These are phyloP conservation scores for Diaporthe longicolla DNA, from an alignment of 2,329 filamentous ascomycete species.

Conservation along the genomic window DNA sequence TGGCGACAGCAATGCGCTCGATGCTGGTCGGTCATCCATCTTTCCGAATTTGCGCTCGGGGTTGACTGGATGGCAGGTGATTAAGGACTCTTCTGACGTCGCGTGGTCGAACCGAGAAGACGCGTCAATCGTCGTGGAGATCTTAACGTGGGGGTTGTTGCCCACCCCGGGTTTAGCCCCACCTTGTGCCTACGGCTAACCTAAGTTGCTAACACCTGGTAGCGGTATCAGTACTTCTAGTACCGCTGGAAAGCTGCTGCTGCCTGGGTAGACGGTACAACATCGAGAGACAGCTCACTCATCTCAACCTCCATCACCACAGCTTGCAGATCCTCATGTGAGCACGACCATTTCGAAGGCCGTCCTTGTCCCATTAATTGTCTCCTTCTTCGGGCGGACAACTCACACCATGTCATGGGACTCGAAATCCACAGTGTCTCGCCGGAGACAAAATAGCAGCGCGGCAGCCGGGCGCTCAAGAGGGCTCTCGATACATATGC, in stretches of 20 bases:
- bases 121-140: constrained; percentile 27
- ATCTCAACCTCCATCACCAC: not conserved
- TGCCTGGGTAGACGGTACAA: not conserved
- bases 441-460: constrained; percentile 64
- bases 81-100: not conserved
- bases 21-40: constrained; percentile 43
- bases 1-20: constrained; percentile 54
- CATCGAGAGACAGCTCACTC: constrained; percentile 33
- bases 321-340: not conserved
- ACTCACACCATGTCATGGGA: constrained; percentile 56
- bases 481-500: constrained; percentile 57
- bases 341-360: not conserved
- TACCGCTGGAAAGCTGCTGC: not conserved
- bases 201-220: not conserved
- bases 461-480: constrained; percentile 53
- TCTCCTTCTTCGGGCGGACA: not conserved
- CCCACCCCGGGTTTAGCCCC: constrained; percentile 30
- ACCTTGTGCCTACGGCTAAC: constrained; percentile 22
- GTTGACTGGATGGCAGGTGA: not conserved
- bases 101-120: constrained; percentile 26
- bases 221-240: constrained; percentile 14
- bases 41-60: not conserved
- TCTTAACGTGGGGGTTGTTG: constrained; percentile 38
- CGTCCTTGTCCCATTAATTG: not conserved
- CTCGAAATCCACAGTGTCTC: constrained; percentile 52